Evolutionary conservation across 805 yeast species (phyloP).

Genomic region (Myxozyma monticola): DNA sequence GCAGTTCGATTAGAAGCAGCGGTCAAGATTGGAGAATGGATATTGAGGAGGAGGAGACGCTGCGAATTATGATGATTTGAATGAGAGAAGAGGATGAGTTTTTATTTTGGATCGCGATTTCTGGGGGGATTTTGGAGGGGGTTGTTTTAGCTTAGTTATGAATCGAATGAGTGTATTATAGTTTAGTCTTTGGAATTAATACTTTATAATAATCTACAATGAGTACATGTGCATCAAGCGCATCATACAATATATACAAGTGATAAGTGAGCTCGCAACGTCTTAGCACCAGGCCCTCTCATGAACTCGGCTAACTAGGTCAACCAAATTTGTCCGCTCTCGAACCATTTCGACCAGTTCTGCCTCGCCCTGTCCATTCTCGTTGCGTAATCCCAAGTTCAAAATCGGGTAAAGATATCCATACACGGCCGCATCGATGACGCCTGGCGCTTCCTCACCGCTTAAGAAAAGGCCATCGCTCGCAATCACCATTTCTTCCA

Average conservation of each 20-base stretch:
- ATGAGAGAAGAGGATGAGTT: no score
- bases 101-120: background rate
- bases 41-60: conserved; percentile 11
- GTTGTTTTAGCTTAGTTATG: background rate
- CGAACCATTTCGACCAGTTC: conserved; percentile 9
- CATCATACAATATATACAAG: background rate
- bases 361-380: conserved; percentile 6
- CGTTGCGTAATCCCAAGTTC: conserved; percentile 5
- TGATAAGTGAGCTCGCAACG: background rate
- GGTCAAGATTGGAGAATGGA: conserved; percentile 15
- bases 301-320: conserved; percentile 5
- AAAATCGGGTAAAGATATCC: conserved; percentile 17
- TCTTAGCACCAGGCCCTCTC: background rate
- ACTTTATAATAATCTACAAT: no score
- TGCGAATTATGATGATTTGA: conserved; percentile 3
- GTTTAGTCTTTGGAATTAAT: no score
- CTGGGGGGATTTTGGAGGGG: background rate
- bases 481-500: conserved; percentile 4
- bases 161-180: no score
- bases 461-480: background rate
- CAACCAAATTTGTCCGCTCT: conserved; percentile 5
- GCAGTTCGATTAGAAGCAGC: conserved; percentile 11
- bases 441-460: conserved; percentile 9
- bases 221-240: background rate
- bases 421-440: conserved; percentile 21